These are phyloP conservation scores for Claviceps sp. DNA, from an alignment of 2,329 filamentous ascomycete genomes.

Conservation along the genomic window DNA sequence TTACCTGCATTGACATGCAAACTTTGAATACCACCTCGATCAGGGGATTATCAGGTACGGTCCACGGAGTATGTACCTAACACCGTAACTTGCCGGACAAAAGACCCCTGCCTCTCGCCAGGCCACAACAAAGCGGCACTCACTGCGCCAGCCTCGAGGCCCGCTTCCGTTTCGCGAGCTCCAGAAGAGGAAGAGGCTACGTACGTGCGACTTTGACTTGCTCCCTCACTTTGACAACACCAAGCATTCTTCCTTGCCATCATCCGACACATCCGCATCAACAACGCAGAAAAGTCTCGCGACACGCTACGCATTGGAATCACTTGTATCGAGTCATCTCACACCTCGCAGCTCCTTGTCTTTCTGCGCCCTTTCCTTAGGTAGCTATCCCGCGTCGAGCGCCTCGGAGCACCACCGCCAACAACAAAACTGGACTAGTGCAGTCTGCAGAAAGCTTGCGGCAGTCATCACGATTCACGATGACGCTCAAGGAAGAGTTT, in stretches of 20 bases:
- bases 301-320: neutral
- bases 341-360: neutral
- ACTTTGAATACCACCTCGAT: too few relatives aligned
- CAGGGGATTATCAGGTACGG: too few relatives aligned
- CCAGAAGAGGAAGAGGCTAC: conserved; percentile 16
- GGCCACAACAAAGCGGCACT: conserved; percentile 1
- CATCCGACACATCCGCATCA: conserved; percentile 10
- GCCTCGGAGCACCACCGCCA: neutral
- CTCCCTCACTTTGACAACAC: conserved; percentile 15
- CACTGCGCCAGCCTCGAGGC: conserved; percentile 7
- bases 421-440: neutral
- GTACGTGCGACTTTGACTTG: conserved; percentile 9
- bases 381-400: neutral
- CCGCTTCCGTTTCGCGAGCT: conserved; percentile 1
- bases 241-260: conserved; percentile 6
- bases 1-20: too few relatives aligned
- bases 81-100: neutral
- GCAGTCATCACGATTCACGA: conserved; percentile 42
- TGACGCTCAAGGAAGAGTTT: conserved; percentile 62
- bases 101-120: conserved; percentile 1
- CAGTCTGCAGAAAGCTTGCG: neutral
- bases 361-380: neutral
- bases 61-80: too few relatives aligned
- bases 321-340: neutral
- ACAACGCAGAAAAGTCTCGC: conserved; percentile 8